Evolutionary conservation across 352 stramenopile genomes (phyloP), one percentile per base, ranked within the genome.

Genomic region (Hyphochytrium catenoides): DNA sequence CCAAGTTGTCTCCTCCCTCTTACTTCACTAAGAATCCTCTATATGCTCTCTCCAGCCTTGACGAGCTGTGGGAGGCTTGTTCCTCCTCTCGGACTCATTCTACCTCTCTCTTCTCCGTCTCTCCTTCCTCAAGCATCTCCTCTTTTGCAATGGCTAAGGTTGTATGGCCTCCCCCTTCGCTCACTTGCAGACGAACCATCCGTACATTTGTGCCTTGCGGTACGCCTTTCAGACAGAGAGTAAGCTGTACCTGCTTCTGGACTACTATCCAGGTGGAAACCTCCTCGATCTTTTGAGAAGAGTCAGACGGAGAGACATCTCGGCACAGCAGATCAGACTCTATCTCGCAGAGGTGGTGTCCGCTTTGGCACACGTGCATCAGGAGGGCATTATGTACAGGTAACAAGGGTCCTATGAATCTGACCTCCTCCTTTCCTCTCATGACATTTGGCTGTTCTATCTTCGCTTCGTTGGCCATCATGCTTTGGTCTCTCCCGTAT

Each of bases 241-340:
- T 20, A 90, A 90, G 54, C 51, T 90, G 4, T 89, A 89, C 41
- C 19, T 90, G 41, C 50, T 90, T 34, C 75, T 56, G 8, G 85
- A 95, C 52, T 98, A 96, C 62, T 97, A 91, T 58, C 74, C 83
- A 0, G 91, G 91, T 34, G 91, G 91, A 27, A 93, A 92, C 41
- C 41, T 94, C 35, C 62, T 92, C 29, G 79, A 91, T 55, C 74
- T 92, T 46, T 74, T 93, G 55, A 59, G 68, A 9, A 59, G 83
- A 17, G 62, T 56, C 11, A 46, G 89, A 22, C 56, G 87, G 27
- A 68, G 72, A 20, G 79, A 79, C 43, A 97, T 98, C 52, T 54
- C 60, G 1, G 86, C 96, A 56, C 55, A 77, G 39, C 63, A 81
- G 32, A 83, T 84, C 14, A 57, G 74, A 23, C 79, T 98, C 52